Percentiles rank a stretch among this genome's conserved stretches.
phyloP scores from a whole-genome alignment of 1,284 basidiomycete species.

The Vanrija humicola region DNA sequence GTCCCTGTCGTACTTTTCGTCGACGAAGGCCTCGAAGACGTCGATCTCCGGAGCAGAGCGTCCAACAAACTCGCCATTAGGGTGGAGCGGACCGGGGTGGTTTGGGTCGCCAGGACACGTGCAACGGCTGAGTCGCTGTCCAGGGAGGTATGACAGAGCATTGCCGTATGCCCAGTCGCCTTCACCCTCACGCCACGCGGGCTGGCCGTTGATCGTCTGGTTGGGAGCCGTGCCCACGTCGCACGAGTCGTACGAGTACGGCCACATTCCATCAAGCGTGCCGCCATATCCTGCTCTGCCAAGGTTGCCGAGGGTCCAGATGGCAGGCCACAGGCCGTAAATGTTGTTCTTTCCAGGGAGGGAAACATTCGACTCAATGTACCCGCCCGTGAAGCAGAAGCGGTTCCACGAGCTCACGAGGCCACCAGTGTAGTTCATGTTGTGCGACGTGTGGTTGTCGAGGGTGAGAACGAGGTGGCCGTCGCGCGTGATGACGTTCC shows the following conservation, averaged over 20 bases:
- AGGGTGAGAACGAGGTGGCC: conserved; percentile 74
- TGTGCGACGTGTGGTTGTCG: conserved; percentile 56
- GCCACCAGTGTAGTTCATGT: conserved; percentile 73
- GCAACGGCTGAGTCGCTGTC: conserved; percentile 74
- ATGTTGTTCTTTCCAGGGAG: conserved; percentile 68
- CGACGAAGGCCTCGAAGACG: conserved; percentile 64
- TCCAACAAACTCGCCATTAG: conserved; percentile 69
- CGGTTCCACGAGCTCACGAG: conserved; percentile 70
- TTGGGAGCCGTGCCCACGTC: conserved; percentile 57
- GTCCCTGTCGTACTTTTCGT: conserved; percentile 3
- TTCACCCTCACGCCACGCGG: conserved; percentile 21
- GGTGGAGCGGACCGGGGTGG: conserved; percentile 70
- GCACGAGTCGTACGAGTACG: conserved; percentile 54
- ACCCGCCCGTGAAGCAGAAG: conserved; percentile 83
- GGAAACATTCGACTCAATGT: conserved; percentile 68
- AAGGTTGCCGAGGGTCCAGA: conserved; percentile 53
- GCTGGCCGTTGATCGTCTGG: conserved; percentile 49
- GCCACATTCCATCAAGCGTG: conserved; percentile 51
- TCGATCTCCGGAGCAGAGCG: conserved; percentile 83
- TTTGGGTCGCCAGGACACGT: conserved; percentile 65
- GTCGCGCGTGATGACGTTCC: conserved; percentile 54
- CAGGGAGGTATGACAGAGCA: conserved; percentile 61
- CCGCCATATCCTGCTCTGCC: conserved; percentile 53
- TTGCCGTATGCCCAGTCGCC: conserved; percentile 41
- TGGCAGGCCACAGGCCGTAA: conserved; percentile 65